phyloP scores from a whole-genome alignment of 192 early-diverging fungal species.

The Pilobolus umbonatus region DNA sequence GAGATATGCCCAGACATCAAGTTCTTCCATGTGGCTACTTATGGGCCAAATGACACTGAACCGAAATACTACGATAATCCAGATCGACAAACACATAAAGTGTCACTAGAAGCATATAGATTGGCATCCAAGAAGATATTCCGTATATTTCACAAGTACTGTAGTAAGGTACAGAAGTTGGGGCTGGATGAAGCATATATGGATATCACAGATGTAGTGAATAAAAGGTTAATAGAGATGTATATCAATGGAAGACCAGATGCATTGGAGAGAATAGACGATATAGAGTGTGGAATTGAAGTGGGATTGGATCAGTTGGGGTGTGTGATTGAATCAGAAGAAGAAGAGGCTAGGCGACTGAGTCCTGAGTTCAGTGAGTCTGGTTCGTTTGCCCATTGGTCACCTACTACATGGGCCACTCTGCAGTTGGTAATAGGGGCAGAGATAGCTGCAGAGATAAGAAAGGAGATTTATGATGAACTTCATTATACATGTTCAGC shows the following conservation, averaged over 20 bases:
- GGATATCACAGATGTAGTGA: slow-evolving; percentile 73
- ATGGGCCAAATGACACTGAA: slow-evolving; percentile 57
- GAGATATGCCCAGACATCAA: slow-evolving; percentile 53
- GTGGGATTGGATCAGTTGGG: slow-evolving; percentile 41
- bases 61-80: slow-evolving; percentile 66
- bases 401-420: slow-evolving; percentile 58
- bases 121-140: slow-evolving; percentile 70
- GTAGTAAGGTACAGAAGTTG: slow-evolving; percentile 61
- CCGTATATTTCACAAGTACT: slow-evolving; percentile 54
- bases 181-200: slow-evolving; percentile 87
- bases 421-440: slow-evolving; percentile 75
- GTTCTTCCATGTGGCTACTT: slow-evolving; percentile 83
- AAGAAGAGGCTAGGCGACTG: slow-evolving; percentile 13
- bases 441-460: slow-evolving; percentile 58
- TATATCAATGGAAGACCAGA: slow-evolving; percentile 34
- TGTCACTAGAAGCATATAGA: slow-evolving; percentile 79
- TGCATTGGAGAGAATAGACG: slow-evolving; percentile 28
- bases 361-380: background rate
- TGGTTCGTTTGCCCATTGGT: background rate
- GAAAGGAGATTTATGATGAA: slow-evolving; percentile 56
- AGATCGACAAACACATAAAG: slow-evolving; percentile 78
- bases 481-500: slow-evolving; percentile 78
- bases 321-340: slow-evolving; percentile 39
- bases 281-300: slow-evolving; percentile 14
- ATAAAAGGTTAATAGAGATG: slow-evolving; percentile 45